phyloP scores from a whole-genome alignment of 2,329 filamentous ascomycete species.

The Aotearoamyces nothofagi region DNA sequence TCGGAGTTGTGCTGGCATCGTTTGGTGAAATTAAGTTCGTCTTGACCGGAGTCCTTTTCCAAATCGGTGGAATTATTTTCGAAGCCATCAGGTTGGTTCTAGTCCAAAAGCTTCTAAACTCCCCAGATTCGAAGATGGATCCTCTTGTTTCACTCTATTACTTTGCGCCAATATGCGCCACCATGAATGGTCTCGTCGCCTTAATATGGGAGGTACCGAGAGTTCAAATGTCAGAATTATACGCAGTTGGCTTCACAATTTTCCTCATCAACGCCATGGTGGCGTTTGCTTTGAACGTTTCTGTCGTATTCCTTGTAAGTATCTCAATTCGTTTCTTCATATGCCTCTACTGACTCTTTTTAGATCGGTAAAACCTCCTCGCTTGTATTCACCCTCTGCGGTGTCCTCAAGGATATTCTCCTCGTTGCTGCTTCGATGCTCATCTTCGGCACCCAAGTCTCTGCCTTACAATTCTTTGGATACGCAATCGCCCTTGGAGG shows the following conservation, averaged over 20 bases:
- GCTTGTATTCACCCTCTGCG: slow-evolving; percentile 72
- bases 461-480: slow-evolving; percentile 65
- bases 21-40: slow-evolving; percentile 93
- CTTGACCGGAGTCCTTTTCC: slow-evolving; percentile 63
- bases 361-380: slow-evolving; percentile 82
- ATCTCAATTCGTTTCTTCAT: neutral
- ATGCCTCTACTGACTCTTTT: slow-evolving; percentile 2
- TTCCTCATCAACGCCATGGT: slow-evolving; percentile 64
- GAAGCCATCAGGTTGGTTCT: slow-evolving; percentile 73
- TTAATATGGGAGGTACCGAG: slow-evolving; percentile 59
- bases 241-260: slow-evolving; percentile 56
- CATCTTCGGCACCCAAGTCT: slow-evolving; percentile 66
- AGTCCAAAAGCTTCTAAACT: slow-evolving; percentile 71
- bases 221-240: slow-evolving; percentile 53
- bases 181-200: slow-evolving; percentile 64
- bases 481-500: slow-evolving; percentile 68
- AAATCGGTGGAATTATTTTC: slow-evolving; percentile 64
- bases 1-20: slow-evolving; percentile 89
- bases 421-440: slow-evolving; percentile 67
- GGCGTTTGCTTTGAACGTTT: slow-evolving; percentile 72
- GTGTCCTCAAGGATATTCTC: slow-evolving; percentile 78
- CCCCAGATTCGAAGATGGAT: slow-evolving; percentile 83
- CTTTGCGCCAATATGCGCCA: slow-evolving; percentile 71
- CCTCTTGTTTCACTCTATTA: slow-evolving; percentile 81
- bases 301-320: slow-evolving; percentile 72